Percentiles rank a stretch among this genome's conserved stretches.
phyloP scores from a whole-genome alignment of 257 asterid genomes.

The Nicotiana sylvestris region DNA sequence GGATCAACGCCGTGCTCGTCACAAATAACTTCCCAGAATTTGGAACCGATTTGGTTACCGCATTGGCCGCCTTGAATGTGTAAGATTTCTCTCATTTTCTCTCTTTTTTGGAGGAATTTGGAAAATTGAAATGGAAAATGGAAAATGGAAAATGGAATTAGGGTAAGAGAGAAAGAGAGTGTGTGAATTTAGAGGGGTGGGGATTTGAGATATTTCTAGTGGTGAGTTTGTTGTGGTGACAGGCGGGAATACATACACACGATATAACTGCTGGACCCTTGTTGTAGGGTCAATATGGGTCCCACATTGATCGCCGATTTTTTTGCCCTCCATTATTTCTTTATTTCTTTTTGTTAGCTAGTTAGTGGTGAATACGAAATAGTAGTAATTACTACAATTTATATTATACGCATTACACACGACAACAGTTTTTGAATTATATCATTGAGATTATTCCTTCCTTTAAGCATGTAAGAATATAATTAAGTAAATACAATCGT shows the following conservation, averaged over 20 bases:
- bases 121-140: no score
- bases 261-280: constrained; percentile 7
- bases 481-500: no score
- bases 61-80: constrained; percentile 70
- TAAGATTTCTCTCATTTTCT: constrained; percentile 54
- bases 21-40: constrained; percentile 66
- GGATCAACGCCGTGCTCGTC: constrained; percentile 59
- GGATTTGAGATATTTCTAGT: neutral
- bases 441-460: no score
- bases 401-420: no score
- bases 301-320: neutral
- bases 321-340: neutral
- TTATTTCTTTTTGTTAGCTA: neutral
- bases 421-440: no score
- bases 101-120: neutral
- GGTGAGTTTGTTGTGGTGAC: neutral
- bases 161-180: neutral
- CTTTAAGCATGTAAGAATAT: no score
- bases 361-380: neutral
- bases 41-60: constrained; percentile 67
- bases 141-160: neutral
- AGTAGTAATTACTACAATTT: no score
- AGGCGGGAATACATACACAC: constrained; percentile 14
- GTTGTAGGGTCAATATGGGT: neutral
- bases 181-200: neutral